Evolutionary conservation across 2,329 filamentous ascomycete species (phyloP).

Genomic region (Myriosclerotinia duriaeana): DNA sequence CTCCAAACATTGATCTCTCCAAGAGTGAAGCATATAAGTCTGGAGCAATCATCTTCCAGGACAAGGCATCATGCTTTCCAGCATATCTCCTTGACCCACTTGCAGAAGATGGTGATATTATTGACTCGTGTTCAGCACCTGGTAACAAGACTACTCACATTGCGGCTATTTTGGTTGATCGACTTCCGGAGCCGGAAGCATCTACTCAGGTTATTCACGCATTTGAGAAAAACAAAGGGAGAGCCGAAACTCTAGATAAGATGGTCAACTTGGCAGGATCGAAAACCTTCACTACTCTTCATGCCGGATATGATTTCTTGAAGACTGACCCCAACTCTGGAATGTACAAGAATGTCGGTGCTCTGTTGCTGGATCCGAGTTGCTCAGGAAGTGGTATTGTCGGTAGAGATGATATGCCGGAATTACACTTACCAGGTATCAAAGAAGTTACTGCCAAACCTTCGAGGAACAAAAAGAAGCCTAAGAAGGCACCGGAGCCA

Average conservation of each 20-base stretch:
- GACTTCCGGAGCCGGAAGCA: slow-evolving; percentile 39
- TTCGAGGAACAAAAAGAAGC: slow-evolving; percentile 37
- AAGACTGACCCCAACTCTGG: slow-evolving; percentile 64
- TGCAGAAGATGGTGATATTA: slow-evolving; percentile 67
- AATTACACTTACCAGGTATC: slow-evolving; percentile 57
- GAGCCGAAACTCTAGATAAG: slow-evolving; percentile 74
- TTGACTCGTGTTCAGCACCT: slow-evolving; percentile 93
- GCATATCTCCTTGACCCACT: slow-evolving; percentile 78
- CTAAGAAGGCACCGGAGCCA: slow-evolving; percentile 28
- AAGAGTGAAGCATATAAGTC: slow-evolving; percentile 70
- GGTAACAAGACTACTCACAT: slow-evolving; percentile 97
- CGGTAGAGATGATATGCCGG: slow-evolving; percentile 75
- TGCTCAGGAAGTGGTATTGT: slow-evolving; percentile 96
- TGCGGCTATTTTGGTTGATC: slow-evolving; percentile 64
- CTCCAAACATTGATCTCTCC: slow-evolving; percentile 68
- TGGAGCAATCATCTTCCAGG: slow-evolving; percentile 85
- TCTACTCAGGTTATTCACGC: slow-evolving; percentile 61
- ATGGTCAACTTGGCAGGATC: slow-evolving; percentile 82
- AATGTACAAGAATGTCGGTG: slow-evolving; percentile 69
- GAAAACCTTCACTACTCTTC: slow-evolving; percentile 63
- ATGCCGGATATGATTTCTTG: slow-evolving; percentile 78
- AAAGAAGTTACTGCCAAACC: slow-evolving; percentile 34
- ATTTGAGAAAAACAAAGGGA: slow-evolving; percentile 71
- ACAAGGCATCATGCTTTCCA: slow-evolving; percentile 96
- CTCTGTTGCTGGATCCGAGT: slow-evolving; percentile 85